Conservation (phyloP, 306 rosid species). For the Castanospermum australe region DNA sequence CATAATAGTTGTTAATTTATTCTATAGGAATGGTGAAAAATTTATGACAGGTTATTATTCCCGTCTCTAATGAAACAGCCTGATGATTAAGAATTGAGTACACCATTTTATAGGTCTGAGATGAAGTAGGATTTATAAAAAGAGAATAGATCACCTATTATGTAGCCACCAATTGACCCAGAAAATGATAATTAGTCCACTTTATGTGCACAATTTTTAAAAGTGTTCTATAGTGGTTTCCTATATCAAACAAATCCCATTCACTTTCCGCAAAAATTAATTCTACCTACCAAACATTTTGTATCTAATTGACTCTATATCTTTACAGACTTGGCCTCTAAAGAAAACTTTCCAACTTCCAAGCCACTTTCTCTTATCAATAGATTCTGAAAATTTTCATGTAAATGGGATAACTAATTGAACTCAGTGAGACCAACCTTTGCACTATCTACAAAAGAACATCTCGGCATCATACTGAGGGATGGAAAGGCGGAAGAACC, state of each 20-base stretch:
- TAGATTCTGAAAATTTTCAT: neutral
- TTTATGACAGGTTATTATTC: too few species aligned
- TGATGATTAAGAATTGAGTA: too few species aligned
- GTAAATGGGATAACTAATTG: conserved; percentile 19
- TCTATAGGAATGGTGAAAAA: too few species aligned
- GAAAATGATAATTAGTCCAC: neutral
- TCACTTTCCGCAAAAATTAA: neutral
- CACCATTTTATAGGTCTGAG: too few species aligned
- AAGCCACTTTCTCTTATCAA: neutral
- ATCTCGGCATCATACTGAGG: conserved; percentile 31
- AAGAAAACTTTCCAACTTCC: too few species aligned
- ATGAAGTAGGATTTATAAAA: too few species aligned
- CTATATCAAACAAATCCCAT: neutral
- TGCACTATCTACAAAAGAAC: conserved; percentile 49
- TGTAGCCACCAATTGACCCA: too few species aligned
- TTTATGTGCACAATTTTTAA: neutral
- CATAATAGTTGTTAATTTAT: too few species aligned
- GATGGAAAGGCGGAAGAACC: conserved; percentile 40
- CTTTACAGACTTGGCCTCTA: too few species aligned
- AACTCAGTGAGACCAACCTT: conserved; percentile 26
- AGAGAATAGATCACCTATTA: too few species aligned
- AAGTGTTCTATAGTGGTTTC: neutral
- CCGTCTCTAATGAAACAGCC: too few species aligned
- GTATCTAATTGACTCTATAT: too few species aligned
- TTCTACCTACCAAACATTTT: neutral